A percentile compares a stretch with the other conserved stretches of the same genome.
These are phyloP conservation scores for Scedosporium boydii DNA, from an alignment of 2,329 filamentous ascomycete genomes.

Conservation along the genomic window DNA sequence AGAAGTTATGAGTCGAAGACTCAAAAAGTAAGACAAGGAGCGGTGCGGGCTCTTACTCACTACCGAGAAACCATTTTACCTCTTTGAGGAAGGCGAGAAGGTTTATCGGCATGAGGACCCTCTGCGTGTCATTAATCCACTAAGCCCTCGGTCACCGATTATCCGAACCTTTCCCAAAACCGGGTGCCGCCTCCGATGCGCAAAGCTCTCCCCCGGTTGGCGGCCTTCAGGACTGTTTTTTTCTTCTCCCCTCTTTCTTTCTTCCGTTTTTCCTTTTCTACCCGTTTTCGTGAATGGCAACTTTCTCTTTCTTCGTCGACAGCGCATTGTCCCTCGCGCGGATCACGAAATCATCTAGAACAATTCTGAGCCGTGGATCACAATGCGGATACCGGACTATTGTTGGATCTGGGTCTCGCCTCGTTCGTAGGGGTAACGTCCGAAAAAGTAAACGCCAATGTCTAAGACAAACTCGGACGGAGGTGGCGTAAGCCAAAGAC, in stretches of 20 bases:
- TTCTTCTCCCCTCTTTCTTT: neutral
- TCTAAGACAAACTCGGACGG: too few species aligned
- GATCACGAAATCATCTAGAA: neutral
- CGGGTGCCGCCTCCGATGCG: neutral
- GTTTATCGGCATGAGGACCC: neutral
- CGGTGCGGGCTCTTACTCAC: neutral
- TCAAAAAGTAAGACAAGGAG: neutral
- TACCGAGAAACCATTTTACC: neutral
- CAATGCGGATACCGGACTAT: neutral
- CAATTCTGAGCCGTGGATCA: neutral
- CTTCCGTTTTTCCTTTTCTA: neutral
- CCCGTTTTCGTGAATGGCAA: neutral
- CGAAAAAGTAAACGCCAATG: too few species aligned
- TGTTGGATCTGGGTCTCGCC: neutral
- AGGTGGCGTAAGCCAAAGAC: too few species aligned
- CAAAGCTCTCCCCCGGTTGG: neutral
- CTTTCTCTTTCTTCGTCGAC: neutral
- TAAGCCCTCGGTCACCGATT: neutral
- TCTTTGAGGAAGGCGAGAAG: neutral
- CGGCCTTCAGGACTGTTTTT: neutral
- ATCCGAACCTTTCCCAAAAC: neutral
- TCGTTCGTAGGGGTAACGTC: too few species aligned
- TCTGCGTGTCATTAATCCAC: neutral
- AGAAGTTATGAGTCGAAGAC: too few species aligned
- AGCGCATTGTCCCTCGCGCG: neutral